Evolutionary conservation across 73 alveolate genomes (phyloP), one percentile per base, ranked within the genome.

Genomic region (Paraurostyla sp.): DNA sequence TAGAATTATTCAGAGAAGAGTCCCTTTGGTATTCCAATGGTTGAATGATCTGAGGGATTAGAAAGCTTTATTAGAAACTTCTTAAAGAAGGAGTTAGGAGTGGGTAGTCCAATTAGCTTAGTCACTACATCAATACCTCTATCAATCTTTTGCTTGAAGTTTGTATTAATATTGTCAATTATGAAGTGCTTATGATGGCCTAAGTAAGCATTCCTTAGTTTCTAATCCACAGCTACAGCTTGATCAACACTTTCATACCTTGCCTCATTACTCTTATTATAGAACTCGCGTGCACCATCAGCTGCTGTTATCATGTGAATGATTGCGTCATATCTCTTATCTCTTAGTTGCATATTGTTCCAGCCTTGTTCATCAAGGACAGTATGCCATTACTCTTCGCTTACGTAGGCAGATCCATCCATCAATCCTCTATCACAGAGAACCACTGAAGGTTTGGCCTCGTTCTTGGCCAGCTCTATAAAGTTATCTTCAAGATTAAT

Each of bases 281-380:
- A 92, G 75, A 52, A 92, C 27, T 82, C 71, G 33, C 80, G 82
- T 18, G 98, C 96, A 18, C 97, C 96, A 82, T 94, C 95, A 27
- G 98, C 98, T 16, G 98, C 98, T 23, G 98, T 92, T n/a, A 94
- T 96, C 85, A 94, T 49, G 71, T 94, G 98, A 6, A 94, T 48
- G 38, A 94, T 92, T 33, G 92, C 89, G 65, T 94, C 97, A 73
- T 94, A 94, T 75, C 98, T 40, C 58, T 71, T 41, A 76, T 94
- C 98, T 59, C 98, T 90, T 58, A 94, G 49, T 40, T 92, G 76
- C 16, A 92, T 89, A 33, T 59, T 87, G 56, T 68, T 63, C 88
- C 93, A 88, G 3, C 96, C 96, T 58, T 73, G 49, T 36, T 89
- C 83, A 29, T 82, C 95, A 0, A 94, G 83, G 81, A 94, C 81